A percentile compares a stretch with the other conserved stretches of the same genome.
Evolutionary conservation across 352 stramenopile species (phyloP).

Genomic region (Globisporangium spiculum): DNA sequence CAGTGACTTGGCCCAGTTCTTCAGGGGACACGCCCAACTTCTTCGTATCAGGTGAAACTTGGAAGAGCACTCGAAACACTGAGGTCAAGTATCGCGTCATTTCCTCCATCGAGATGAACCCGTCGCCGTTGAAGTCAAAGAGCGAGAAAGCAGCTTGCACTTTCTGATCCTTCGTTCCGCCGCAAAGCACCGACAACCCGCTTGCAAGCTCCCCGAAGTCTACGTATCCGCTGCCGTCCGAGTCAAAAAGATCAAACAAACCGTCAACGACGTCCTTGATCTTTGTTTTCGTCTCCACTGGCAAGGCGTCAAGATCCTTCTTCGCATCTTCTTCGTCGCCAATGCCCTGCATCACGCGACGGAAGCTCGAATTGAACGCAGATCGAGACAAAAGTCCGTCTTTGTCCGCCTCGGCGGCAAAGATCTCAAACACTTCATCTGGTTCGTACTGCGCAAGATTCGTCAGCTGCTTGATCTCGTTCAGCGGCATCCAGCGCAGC

Average conservation of each 20-base stretch:
- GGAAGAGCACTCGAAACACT: conserved; percentile 84
- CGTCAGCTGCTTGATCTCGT: conserved; percentile 81
- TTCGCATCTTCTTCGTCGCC: conserved; percentile 12
- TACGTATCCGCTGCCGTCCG: conserved; percentile 63
- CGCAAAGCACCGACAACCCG: conserved; percentile 79
- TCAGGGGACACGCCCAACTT: conserved; percentile 63
- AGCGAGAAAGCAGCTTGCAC: conserved; percentile 81
- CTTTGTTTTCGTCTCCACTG: conserved; percentile 36
- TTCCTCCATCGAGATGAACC: conserved; percentile 83
- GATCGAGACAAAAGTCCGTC: conserved; percentile 65
- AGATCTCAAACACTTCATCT: conserved; percentile 86
- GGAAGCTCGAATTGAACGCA: conserved; percentile 82
- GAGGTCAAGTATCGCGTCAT: conserved; percentile 88
- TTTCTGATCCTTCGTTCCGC: conserved; percentile 85
- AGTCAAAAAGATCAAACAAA: conserved; percentile 83
- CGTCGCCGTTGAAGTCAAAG: conserved; percentile 89
- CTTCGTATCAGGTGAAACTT: conserved; percentile 66
- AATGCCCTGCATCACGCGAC: conserved; percentile 48
- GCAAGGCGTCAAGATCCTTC: conserved; percentile 14
- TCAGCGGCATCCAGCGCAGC: conserved; percentile 77
- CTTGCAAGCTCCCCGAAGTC: conserved; percentile 85
- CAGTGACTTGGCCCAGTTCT: conserved; percentile 76
- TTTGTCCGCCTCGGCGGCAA: conserved; percentile 72
- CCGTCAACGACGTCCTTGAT: conserved; percentile 57
- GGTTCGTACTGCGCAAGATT: conserved; percentile 74